Evolutionary conservation across 768 basidiomycete genomes (phyloP).

Genomic region (Steccherinum ochraceum): DNA sequence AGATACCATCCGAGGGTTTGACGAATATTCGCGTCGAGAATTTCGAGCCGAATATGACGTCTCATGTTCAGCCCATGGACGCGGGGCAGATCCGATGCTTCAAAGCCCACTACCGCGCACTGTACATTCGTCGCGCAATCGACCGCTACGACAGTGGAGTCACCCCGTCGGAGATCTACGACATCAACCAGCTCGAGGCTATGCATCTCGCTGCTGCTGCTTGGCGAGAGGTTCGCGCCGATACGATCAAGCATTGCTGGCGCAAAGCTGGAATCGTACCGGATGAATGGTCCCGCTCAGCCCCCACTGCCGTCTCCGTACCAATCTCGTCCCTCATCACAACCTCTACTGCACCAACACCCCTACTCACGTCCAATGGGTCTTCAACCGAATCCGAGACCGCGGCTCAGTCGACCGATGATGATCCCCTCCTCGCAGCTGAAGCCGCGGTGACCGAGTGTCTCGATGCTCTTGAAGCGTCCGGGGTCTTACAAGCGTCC

Average conservation of each 20-base stretch:
- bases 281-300: too few relatives aligned
- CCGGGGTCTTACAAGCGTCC: too few relatives aligned
- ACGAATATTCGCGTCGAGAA: constrained; percentile 23
- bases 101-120: constrained; percentile 28
- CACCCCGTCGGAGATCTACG: constrained; percentile 27
- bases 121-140: constrained; percentile 17
- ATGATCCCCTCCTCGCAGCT: too few relatives aligned
- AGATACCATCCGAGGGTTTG: constrained; percentile 15
- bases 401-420: too few relatives aligned
- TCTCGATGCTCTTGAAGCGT: too few relatives aligned
- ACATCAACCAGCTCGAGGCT: constrained; percentile 28
- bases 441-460: too few relatives aligned
- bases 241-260: constrained; percentile 33
- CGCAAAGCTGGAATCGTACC: too few relatives aligned
- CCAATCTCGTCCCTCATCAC: too few relatives aligned
- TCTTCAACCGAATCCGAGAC: too few relatives aligned
- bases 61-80: constrained; percentile 31
- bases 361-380: too few relatives aligned
- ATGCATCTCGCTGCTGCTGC: constrained; percentile 27
- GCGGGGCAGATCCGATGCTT: constrained; percentile 29
- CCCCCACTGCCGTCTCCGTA: too few relatives aligned
- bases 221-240: constrained; percentile 23
- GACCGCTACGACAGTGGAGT: constrained; percentile 2
- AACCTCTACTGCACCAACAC: too few relatives aligned
- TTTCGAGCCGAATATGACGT: constrained; percentile 30